phyloP scores from a whole-genome alignment of 805 yeast species.

The Pichia manshurica region DNA sequence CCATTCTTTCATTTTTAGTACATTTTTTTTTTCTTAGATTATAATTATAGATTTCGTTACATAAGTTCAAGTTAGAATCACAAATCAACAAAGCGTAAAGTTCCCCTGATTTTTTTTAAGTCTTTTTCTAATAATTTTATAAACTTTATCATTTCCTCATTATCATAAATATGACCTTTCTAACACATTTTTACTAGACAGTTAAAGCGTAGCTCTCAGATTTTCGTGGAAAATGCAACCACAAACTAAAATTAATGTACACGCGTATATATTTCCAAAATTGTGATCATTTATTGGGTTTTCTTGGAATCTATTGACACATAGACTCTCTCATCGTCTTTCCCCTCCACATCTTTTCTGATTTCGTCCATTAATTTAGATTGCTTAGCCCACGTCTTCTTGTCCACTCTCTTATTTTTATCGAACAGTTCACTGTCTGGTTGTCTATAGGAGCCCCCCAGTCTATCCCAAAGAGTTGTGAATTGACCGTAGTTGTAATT shows the following conservation, averaged over 20 bases:
- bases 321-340: constrained; percentile 70
- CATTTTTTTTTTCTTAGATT: not conserved
- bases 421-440: constrained; percentile 87
- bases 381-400: constrained; percentile 65
- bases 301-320: constrained; percentile 35
- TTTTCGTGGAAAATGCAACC: too few species aligned
- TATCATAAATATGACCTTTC: too few species aligned
- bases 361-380: constrained; percentile 69
- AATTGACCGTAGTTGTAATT: constrained; percentile 98
- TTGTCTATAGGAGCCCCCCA: constrained; percentile 87
- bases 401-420: constrained; percentile 49
- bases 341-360: constrained; percentile 76
- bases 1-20: not conserved
- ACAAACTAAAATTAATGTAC: not conserved
- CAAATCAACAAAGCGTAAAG: too few species aligned
- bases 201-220: too few species aligned
- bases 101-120: too few species aligned
- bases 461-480: constrained; percentile 96
- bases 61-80: not conserved
- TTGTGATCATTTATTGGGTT: constrained; percentile 1
- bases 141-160: too few species aligned
- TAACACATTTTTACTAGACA: too few species aligned
- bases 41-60: not conserved
- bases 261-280: not conserved
- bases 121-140: too few species aligned